Evolutionary conservation across 495 filamentous ascomycete genomes (phyloP), one percentile per base, ranked within the genome.

Genomic region (Durotheca rogersii): DNA sequence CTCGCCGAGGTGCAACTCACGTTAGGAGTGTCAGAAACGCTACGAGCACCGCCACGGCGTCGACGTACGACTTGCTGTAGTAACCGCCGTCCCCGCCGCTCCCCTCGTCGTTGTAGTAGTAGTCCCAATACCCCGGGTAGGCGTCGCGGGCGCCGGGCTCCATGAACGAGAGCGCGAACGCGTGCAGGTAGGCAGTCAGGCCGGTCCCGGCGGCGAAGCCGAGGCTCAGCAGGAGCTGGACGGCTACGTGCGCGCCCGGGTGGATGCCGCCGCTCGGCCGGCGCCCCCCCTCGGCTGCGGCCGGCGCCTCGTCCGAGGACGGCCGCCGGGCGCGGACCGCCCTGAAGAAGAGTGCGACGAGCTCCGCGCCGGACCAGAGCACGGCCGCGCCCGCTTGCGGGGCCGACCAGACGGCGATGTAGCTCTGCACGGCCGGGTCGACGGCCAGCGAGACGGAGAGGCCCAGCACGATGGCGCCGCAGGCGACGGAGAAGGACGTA

Each of bases 391-490:
- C 53, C 11, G 58, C 58, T 21, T 53, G 53, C 15, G 58, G 58
- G 7, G 44, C 47, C 9, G 53, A 53, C 53, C 53, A 53, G 16
- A 58, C 43, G 5, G 14, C 42, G 31, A 53, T 32, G 25, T 61
- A 61, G 19, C 47, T 53, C 17, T 49, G 23, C 2, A 61, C 9
- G 15, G 31, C 37, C 0, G 50, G 53, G 27, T 53, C 32, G 36
- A 43, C 44, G 15, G 53, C 40, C 15, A 61, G 53, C 0, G 27
- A 35, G 11, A 58, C 53, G 1, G 58, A 50, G 19, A 58, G 50
- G 5, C 56, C 70, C 1, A 72, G 20, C 1, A 70, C 59, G 16
- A 62, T 35, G 1, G 37, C 53, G 16, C 50, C 65, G 30, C 34
- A 46, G 7, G 46, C 12, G 14, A 66, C 29, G 12, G 67, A 70